phyloP scores from a whole-genome alignment of 2,329 filamentous ascomycete species.

The Tothia fuscella region DNA sequence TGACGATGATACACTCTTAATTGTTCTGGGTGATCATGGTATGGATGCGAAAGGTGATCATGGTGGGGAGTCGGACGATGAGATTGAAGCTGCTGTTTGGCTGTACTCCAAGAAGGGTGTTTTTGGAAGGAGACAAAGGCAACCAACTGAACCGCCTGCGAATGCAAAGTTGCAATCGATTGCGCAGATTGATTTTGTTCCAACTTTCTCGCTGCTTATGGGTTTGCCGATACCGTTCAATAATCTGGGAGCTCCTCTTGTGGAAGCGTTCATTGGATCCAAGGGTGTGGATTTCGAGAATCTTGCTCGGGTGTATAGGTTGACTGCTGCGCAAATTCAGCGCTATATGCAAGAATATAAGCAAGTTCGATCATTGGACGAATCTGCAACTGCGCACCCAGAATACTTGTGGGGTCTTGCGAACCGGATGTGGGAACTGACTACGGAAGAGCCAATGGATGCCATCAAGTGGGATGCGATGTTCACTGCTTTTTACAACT shows the following conservation, averaged over 20 bases:
- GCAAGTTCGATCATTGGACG: constrained; percentile 55
- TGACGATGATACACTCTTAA: constrained; percentile 75
- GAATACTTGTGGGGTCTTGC: constrained; percentile 45
- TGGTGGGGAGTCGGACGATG: constrained; percentile 94
- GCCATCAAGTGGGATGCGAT: constrained; percentile 25
- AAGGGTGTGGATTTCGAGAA: constrained; percentile 62
- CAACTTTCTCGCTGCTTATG: constrained; percentile 75
- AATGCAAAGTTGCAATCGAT: constrained; percentile 68
- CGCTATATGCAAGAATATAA: constrained; percentile 82
- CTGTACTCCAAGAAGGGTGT: constrained; percentile 87
- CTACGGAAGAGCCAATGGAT: neutral
- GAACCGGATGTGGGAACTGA: constrained; percentile 35
- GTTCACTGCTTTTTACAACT: constrained; percentile 52
- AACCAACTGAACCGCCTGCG: constrained; percentile 44
- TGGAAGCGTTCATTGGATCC: constrained; percentile 74
- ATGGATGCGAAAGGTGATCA: constrained; percentile 98
- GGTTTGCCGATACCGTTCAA: constrained; percentile 94
- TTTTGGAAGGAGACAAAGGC: constrained; percentile 64
- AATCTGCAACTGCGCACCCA: constrained; percentile 41
- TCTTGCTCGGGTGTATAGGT: constrained; percentile 61
- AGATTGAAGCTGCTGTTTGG: constrained; percentile 89
- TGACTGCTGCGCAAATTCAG: constrained; percentile 76
- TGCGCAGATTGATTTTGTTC: constrained; percentile 86
- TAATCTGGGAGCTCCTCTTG: constrained; percentile 83
- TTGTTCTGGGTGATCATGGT: constrained; percentile 98